phyloP scores from a whole-genome alignment of 2,329 filamentous ascomycete genomes.

The Aspergillus sp. region DNA sequence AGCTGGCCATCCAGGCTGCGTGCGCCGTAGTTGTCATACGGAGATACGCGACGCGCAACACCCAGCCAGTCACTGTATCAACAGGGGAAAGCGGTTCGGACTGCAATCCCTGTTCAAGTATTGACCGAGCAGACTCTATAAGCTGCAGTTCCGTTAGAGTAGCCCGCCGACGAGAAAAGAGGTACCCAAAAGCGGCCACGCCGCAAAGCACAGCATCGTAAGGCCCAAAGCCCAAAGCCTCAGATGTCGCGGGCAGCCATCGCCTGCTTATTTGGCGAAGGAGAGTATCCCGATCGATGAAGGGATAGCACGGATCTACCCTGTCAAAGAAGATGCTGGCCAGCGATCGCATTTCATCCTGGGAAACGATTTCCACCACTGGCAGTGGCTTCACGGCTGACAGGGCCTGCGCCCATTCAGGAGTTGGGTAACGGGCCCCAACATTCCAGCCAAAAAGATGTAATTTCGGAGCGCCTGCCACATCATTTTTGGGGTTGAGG shows the following conservation, averaged over 20 bases:
- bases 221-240: slow-evolving; percentile 24
- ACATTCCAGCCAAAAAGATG: slow-evolving; percentile 60
- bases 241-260: slow-evolving; percentile 22
- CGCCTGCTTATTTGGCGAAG: slow-evolving; percentile 31
- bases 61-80: slow-evolving; percentile 45
- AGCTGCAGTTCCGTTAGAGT: slow-evolving; percentile 47
- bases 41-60: slow-evolving; percentile 55
- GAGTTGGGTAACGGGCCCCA: slow-evolving; percentile 23
- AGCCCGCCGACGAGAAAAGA: slow-evolving; percentile 51
- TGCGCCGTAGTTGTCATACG: slow-evolving; percentile 56
- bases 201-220: slow-evolving; percentile 55
- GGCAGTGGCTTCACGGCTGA: slow-evolving; percentile 21
- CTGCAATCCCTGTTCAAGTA: slow-evolving; percentile 46
- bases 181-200: slow-evolving; percentile 54
- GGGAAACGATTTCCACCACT: slow-evolving; percentile 50
- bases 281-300: slow-evolving; percentile 37
- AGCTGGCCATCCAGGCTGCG: slow-evolving; percentile 56
- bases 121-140: slow-evolving; percentile 46
- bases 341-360: slow-evolving; percentile 49
- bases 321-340: slow-evolving; percentile 54
- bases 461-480: slow-evolving; percentile 53
- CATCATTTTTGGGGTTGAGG: slow-evolving; percentile 55
- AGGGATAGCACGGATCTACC: slow-evolving; percentile 55
- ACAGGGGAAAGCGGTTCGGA: slow-evolving; percentile 27
- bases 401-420: slow-evolving; percentile 9